Evolutionary conservation across 768 basidiomycete genomes (phyloP), one percentile per base, ranked within the genome.

Genomic region (Lyophyllum semitale): DNA sequence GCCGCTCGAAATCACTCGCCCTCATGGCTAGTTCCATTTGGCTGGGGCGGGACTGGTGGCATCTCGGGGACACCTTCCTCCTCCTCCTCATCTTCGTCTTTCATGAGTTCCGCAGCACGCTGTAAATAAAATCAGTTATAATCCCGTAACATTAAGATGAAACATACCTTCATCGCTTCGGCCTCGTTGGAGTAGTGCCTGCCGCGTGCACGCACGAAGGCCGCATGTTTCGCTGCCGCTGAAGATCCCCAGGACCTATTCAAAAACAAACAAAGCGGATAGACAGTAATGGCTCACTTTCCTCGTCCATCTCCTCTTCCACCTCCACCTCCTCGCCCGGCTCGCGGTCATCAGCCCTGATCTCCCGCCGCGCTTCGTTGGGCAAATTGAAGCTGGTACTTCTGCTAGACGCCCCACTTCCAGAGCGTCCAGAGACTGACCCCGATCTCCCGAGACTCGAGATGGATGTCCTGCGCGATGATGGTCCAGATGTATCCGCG

Each of bases 141-240:
- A 29, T 46, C 43, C 43, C 17, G 8, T 22, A 9, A 43, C 11
- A 18, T 4, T 15, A 6, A 23, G 6, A 5, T 27, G 12, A 7
- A 3, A 30, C 5, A 43, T 70, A 88, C 91, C 84, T 93, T 93
- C 93, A 95, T 93, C 17, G 91, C 93, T 67, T 93, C 89, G 1
- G 90, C 93, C 67, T 95, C 93, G 48, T 94, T 93, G 5, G 91
- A 93, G 63, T 94, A 94, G 65, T 94, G 93, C 52, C 89, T 78
- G 51, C 88, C 89, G 22, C 92, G 81, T 22, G 91, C 91, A 60
- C 83, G 82, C 29, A 93, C 77, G 63, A 94, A 94, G 22, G 78
- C 92, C 13, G 86, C 89, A 63, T 91, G 92, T 72, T 91, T 93
- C 33, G 82, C 87, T 44, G 85, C 86, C 55, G 91, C 92, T 94